phyloP scores from a whole-genome alignment of 176 grass and related monocot species.

The Pharus latifolius region DNA sequence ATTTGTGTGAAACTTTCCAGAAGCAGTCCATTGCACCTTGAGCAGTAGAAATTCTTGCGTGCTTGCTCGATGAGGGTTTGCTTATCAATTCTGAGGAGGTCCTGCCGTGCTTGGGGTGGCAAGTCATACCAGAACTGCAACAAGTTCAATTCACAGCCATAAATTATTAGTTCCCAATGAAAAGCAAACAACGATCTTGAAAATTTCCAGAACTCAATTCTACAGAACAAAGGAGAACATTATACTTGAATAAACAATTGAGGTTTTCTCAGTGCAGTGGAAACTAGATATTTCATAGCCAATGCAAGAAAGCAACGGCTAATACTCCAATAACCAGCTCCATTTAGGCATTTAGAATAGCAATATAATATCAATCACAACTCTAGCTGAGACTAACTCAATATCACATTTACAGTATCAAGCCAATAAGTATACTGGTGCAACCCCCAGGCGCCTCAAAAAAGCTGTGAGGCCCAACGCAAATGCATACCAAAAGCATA shows the following conservation, averaged over 20 bases:
- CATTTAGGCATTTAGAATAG: neutral
- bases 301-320: neutral
- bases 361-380: neutral
- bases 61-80: constrained; percentile 90
- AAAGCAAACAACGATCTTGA: constrained; percentile 10
- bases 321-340: neutral
- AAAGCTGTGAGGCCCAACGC: neutral
- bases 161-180: neutral
- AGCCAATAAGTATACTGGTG: neutral
- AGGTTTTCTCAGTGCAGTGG: neutral
- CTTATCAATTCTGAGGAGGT: constrained; percentile 81
- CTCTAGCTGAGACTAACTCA: neutral
- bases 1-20: constrained; percentile 82
- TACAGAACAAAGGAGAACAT: neutral
- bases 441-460: neutral
- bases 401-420: neutral
- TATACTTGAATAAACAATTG: neutral
- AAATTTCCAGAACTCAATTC: constrained; percentile 4
- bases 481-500: neutral
- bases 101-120: constrained; percentile 48
- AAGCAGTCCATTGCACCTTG: constrained; percentile 89
- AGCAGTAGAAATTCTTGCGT: constrained; percentile 89
- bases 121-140: constrained; percentile 86
- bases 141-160: constrained; percentile 23
- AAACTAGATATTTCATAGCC: neutral